Conservation (phyloP, 1,139 yeast species). For the Sugiyamaella grinbergsii region DNA sequence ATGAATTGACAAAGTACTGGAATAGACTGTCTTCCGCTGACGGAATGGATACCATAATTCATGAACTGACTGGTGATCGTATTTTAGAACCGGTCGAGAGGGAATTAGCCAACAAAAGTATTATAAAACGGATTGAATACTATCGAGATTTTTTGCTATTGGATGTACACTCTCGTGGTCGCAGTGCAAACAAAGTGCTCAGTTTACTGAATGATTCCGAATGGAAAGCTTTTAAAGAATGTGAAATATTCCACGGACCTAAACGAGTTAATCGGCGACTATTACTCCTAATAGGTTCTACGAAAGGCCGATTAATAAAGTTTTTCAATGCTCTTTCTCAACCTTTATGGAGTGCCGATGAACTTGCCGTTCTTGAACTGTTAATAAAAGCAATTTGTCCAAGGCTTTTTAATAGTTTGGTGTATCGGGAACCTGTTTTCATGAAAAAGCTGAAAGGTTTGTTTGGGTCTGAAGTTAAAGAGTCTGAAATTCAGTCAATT, state of each 20-base stretch:
- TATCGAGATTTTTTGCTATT: constrained; percentile 12
- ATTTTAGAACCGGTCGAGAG: not conserved
- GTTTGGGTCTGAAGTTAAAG: not conserved
- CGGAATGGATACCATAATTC: not conserved
- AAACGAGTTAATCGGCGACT: constrained; percentile 3
- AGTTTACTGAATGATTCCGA: not conserved
- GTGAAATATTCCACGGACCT: constrained; percentile 8
- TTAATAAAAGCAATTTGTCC: constrained; percentile 9
- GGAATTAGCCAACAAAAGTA: not conserved
- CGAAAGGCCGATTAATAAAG: constrained; percentile 1
- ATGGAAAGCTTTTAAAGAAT: constrained; percentile 6
- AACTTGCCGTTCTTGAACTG: not conserved
- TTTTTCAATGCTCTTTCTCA: not conserved
- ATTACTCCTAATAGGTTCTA: constrained; percentile 7
- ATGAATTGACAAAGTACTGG: not conserved
- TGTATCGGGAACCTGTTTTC: not conserved
- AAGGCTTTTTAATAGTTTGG: constrained; percentile 5
- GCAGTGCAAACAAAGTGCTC: constrained; percentile 4
- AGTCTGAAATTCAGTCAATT: not conserved
- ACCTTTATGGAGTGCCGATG: constrained; percentile 7
- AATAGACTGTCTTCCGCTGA: not conserved
- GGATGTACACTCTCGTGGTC: constrained; percentile 7
- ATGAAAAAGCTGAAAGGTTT: not conserved
- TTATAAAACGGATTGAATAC: constrained; percentile 4
- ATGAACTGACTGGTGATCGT: not conserved